Evolutionary conservation across 2,329 filamentous ascomycete species (phyloP), one percentile per base, ranked within the genome.

Genomic region (Colletotrichum tropicicola): DNA sequence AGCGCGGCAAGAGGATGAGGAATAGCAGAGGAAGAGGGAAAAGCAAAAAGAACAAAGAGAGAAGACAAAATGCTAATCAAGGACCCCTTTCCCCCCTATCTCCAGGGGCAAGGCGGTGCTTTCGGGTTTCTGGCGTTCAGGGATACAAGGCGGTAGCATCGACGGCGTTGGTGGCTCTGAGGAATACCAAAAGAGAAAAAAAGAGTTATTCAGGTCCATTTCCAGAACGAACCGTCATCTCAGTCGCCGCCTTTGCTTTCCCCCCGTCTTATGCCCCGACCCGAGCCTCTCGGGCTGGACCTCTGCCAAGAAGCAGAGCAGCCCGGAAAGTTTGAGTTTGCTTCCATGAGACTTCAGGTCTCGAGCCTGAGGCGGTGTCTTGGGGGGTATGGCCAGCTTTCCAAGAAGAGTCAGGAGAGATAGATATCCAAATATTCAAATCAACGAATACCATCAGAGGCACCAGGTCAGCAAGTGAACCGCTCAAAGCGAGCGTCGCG

Each of bases 91-190:
- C 19, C 17, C 35, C 32, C 41, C 41, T 39, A 7, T 23, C 41
- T 45, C 48, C 25, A 43, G 30, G 27, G 27, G n/a, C 15, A 37
- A 39, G 37, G 37, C 15, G 37, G 35, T 17, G 30, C 39, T 65
- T 37, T 43, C 21, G 61, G 57, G 41, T 30, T 41, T 37, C 44
- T 41, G 62, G 62, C 62, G 62, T 65, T 65, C 57, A 65, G 49
- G 62, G 35, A 65, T 61, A 65, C 62, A 65, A 55, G 62, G 58
- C 37, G 51, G 58, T 62, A 65, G 62, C 62, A 65, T 65, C 62
- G 58, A 65, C 57, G 62, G 62, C 62, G 62, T 65, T 65, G 62
- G 57, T 62, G 62, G 62, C 57, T 65, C 62, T 65, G 62, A 65
- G 62, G 57, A 65, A 65, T 65, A 55, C 62, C 49, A 62, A 27